These are phyloP conservation scores for Calcarisporium arbuscula DNA, from an alignment of 2,329 filamentous ascomycete genomes.

Conservation along the genomic window DNA sequence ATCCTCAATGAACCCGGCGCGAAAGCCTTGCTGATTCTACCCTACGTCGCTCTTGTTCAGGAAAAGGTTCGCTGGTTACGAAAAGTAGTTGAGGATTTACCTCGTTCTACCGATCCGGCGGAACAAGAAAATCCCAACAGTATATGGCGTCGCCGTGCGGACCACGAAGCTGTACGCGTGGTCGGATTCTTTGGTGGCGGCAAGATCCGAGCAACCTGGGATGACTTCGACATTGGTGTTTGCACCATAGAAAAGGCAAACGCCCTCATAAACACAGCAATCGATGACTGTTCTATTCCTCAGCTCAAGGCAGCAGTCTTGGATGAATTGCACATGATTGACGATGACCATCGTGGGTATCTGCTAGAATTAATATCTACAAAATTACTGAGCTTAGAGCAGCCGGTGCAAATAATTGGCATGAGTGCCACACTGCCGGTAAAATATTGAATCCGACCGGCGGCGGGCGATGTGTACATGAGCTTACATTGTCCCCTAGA, in stretches of 20 bases:
- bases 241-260: slow-evolving; percentile 83
- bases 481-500: too few species aligned
- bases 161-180: slow-evolving; percentile 56
- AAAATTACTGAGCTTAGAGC: slow-evolving; percentile 63
- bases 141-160: slow-evolving; percentile 47
- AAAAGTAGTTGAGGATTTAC: slow-evolving; percentile 56
- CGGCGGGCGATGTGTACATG: too few species aligned
- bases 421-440: slow-evolving; percentile 77
- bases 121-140: slow-evolving; percentile 28
- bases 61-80: slow-evolving; percentile 73
- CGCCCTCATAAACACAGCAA: slow-evolving; percentile 64
- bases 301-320: slow-evolving; percentile 62
- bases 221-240: slow-evolving; percentile 69
- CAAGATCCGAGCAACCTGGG: slow-evolving; percentile 60
- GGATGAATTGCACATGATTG: slow-evolving; percentile 78
- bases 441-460: too few species aligned
- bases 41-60: slow-evolving; percentile 73
- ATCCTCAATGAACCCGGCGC: slow-evolving; percentile 56
- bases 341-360: slow-evolving; percentile 70
- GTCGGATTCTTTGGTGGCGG: slow-evolving; percentile 71
- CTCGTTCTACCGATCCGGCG: slow-evolving; percentile 21
- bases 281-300: slow-evolving; percentile 62
- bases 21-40: slow-evolving; percentile 67
- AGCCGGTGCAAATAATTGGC: slow-evolving; percentile 63
- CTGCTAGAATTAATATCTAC: slow-evolving; percentile 68